phyloP scores from a whole-genome alignment of 148 eudicot genomes.

The Vaccinium myrtillus region DNA sequence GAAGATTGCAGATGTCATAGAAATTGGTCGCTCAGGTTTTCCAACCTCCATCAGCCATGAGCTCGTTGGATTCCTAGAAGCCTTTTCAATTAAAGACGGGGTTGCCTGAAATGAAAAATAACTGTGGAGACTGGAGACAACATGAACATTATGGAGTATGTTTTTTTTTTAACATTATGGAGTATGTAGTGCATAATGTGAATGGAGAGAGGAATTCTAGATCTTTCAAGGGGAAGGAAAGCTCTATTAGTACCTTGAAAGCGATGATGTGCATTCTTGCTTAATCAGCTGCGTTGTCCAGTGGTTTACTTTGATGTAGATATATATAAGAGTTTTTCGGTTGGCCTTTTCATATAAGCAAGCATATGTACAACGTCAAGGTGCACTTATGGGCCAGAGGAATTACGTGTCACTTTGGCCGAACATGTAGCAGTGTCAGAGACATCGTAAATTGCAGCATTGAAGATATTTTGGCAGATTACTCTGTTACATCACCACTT shows the following conservation, averaged over 20 bases:
- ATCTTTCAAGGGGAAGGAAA: background rate
- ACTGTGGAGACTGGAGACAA: background rate
- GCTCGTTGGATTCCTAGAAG: background rate
- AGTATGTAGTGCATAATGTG: background rate
- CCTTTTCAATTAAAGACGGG: background rate
- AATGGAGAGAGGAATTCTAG: background rate
- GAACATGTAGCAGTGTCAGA: background rate
- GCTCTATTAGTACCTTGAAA: background rate
- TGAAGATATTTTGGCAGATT: background rate
- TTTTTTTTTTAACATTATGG: background rate
- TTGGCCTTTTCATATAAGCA: background rate
- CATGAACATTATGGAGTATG: background rate
- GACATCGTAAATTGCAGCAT: background rate
- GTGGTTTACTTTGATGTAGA: background rate
- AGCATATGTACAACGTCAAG: background rate
- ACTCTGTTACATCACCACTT: conserved; percentile 1
- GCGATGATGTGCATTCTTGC: background rate
- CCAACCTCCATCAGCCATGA: background rate
- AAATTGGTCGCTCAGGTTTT: background rate
- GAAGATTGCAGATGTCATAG: background rate
- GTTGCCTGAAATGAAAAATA: background rate
- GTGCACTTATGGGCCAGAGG: background rate
- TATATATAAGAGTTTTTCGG: background rate
- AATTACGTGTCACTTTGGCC: background rate
- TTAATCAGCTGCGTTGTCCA: background rate